These are phyloP conservation scores for Castanea mollissima DNA, from an alignment of 306 rosid species.

Conservation along the genomic window DNA sequence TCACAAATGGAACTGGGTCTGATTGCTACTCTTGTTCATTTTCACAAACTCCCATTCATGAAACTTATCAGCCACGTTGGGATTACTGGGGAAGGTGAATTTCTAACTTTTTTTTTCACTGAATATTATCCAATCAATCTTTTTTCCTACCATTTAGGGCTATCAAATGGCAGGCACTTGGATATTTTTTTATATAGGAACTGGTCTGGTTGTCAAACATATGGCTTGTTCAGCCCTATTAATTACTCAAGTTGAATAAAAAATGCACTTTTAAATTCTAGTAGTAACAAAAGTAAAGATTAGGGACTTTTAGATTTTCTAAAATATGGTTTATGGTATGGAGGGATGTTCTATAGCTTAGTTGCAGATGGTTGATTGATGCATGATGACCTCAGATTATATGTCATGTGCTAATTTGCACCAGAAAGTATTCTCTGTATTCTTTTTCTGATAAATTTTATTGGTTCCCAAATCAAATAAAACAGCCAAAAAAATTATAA, in stretches of 20 bases:
- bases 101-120: neutral
- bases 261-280: neutral
- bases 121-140: neutral
- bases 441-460: neutral
- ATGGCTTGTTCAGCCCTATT: neutral
- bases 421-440: neutral
- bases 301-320: neutral
- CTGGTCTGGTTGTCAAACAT: neutral
- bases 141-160: neutral
- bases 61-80: constrained; percentile 98
- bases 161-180: neutral
- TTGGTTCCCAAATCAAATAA: neutral
- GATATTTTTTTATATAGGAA: neutral
- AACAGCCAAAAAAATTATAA: neutral
- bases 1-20: constrained; percentile 77
- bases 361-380: neutral
- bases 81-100: constrained; percentile 93
- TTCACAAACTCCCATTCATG: constrained; percentile 66
- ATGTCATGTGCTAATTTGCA: neutral
- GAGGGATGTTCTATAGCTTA: neutral
- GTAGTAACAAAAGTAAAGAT: neutral
- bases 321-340: neutral
- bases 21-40: constrained; percentile 76
- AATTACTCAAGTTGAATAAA: neutral
- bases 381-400: neutral